Percentiles rank a stretch among this genome's conserved stretches.
Conservation (phyloP, 2,329 filamentous ascomycete species). For the Talaromyces sp. region DNA sequence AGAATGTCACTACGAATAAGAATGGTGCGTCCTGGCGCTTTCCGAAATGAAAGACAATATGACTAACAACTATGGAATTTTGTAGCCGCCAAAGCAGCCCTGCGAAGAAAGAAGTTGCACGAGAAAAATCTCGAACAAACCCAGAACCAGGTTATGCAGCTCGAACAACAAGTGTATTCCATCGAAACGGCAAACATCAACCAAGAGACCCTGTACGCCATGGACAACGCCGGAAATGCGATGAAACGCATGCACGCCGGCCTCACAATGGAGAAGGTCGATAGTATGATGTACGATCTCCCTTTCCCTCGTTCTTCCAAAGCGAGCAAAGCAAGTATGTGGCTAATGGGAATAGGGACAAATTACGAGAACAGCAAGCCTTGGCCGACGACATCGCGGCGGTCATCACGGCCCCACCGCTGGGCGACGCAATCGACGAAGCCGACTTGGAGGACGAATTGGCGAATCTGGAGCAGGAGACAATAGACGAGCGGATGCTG, state of each 20-base stretch:
- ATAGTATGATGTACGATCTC: constrained; percentile 78
- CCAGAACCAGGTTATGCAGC: constrained; percentile 78
- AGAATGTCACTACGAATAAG: constrained; percentile 86
- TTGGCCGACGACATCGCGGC: constrained; percentile 90
- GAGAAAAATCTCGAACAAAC: constrained; percentile 92
- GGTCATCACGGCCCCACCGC: constrained; percentile 70
- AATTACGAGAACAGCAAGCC: constrained; percentile 83
- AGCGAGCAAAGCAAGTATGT: background rate
- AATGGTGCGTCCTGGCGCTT: constrained; percentile 61
- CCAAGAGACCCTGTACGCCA: constrained; percentile 87
- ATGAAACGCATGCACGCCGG: constrained; percentile 93
- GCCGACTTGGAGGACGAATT: constrained; percentile 81
- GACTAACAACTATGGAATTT: background rate
- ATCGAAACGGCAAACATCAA: constrained; percentile 99
- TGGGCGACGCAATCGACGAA: constrained; percentile 74
- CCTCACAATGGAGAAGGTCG: constrained; percentile 90
- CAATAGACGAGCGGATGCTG: constrained; percentile 90
- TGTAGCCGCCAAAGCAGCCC: constrained; percentile 80
- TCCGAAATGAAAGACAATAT: background rate
- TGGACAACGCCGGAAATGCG: constrained; percentile 84
- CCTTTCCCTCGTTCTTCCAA: background rate
- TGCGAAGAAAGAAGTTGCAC: constrained; percentile 91
- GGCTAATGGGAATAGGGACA: constrained; percentile 63
- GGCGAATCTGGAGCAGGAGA: constrained; percentile 82
- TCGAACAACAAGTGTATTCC: constrained; percentile 92